Evolutionary conservation across 345 rosid genomes (phyloP), one percentile per base, ranked within the genome.

Genomic region (Brassica juncea): DNA sequence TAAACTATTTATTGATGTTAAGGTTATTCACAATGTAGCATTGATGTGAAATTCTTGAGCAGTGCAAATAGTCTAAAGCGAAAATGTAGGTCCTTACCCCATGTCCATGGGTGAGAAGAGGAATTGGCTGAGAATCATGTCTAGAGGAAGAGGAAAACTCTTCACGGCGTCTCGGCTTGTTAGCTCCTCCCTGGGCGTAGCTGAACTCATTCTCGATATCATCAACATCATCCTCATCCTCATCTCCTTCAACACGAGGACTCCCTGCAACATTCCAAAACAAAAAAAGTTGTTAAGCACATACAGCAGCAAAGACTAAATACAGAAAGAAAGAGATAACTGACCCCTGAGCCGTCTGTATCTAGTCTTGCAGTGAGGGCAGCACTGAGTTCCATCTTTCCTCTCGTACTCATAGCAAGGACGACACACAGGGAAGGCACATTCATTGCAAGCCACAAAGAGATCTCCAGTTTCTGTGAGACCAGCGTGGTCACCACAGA

Each of bases 311-410:
- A 12, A 49, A 49, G 30, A 72, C 58, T 32, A 52, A 34, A 49
- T 44, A 68, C 32, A 68, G 65, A 30, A 2, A 31, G 58, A 39
- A 6, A 23, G 47, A 3, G 2, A 10, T 1, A 9, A 61, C 86
- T 37, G 57, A 93, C 99, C 99, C 84, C 89, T 91, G 79, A 89
- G 99, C 76, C 99, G 88, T 81, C 79, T 90, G 83, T 93, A 96
- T 84, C 98, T 90, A 81, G 97, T 93, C 91, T 96, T 96, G 94
- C 99, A 96, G 81, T 96, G 98, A 5, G 99, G 99, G 81, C 99
- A 96, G 74, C 91, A 86, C 85, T 93, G 99, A 71, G 97, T 93
- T 47, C 99, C 99, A 75, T 96, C 99, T 83, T 92, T 96, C 73
- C 98, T 89, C 83, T 96, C 99, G 64, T 96, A 96, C 85, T 96